Percentiles rank a stretch among this genome's conserved stretches.
Conservation (phyloP, 495 filamentous ascomycete genomes). For the Neurospora tetrasperma region DNA sequence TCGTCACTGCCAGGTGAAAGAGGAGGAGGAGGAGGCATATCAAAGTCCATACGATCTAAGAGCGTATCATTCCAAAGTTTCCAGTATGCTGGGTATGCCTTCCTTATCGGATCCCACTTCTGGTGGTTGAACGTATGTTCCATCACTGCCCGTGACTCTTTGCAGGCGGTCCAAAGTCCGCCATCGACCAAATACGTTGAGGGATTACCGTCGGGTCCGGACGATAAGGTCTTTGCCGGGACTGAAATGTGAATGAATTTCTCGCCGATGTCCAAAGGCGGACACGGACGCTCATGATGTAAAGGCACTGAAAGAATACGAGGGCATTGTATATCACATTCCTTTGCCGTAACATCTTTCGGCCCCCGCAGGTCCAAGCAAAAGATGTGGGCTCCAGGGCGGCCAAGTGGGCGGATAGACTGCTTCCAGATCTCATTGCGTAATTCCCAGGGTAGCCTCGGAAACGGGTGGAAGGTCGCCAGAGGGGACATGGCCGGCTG, state of each 20-base stretch:
- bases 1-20: not conserved
- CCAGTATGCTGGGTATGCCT: not conserved
- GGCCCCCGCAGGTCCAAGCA: not conserved
- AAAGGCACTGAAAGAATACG: not conserved
- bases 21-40: too few relatives aligned
- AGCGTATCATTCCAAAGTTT: not conserved
- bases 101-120: not conserved
- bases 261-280: not conserved
- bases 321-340: not conserved
- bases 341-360: not conserved
- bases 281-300: not conserved
- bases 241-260: not conserved
- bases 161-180: conserved; percentile 2
- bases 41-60: too few relatives aligned
- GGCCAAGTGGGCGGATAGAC: not conserved
- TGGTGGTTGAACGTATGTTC: not conserved
- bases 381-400: not conserved
- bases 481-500: not conserved
- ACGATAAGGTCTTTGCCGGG: not conserved
- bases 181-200: not conserved
- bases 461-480: not conserved
- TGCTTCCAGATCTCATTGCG: not conserved
- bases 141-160: not conserved
- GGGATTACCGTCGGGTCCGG: not conserved
- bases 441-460: not conserved